Conservation (phyloP, 2,329 filamentous ascomycete genomes). For the Ceratocystis diversiconidia region DNA sequence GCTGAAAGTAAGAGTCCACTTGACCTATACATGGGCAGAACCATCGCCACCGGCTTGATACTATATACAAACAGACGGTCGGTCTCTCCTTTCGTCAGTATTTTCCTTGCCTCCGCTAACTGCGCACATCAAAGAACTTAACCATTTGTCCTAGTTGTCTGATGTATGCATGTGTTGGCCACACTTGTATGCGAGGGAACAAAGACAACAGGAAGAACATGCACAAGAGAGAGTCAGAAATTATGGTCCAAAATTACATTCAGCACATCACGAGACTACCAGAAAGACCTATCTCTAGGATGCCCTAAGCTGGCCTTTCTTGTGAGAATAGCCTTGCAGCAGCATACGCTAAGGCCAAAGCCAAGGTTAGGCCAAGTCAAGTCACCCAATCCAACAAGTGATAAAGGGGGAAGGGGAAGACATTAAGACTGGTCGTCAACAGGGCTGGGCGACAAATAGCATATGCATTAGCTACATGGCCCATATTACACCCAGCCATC, state of each 20-base stretch:
- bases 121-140: not conserved
- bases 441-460: not conserved
- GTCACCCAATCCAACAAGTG: not conserved
- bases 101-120: not conserved
- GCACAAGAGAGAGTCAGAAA: not conserved
- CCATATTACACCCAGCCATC: slow-evolving; percentile 1
- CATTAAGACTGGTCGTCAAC: not conserved
- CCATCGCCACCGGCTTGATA: not conserved
- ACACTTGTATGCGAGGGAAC: not conserved
- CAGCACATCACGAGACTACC: too few species aligned
- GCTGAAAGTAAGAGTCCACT: not conserved
- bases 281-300: too few species aligned
- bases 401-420: not conserved
- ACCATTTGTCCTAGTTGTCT: not conserved
- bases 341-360: too few species aligned
- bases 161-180: slow-evolving; percentile 1
- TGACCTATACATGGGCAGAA: not conserved
- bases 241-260: too few species aligned
- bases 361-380: too few species aligned
- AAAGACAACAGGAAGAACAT: not conserved
- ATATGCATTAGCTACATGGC: not conserved
- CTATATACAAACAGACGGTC: not conserved
- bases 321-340: too few species aligned
- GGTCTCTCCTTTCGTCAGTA: not conserved
- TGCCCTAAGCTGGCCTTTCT: too few species aligned